These are phyloP conservation scores for Picea mariana DNA, from an alignment of 83 land plant species.

Conservation along the genomic window DNA sequence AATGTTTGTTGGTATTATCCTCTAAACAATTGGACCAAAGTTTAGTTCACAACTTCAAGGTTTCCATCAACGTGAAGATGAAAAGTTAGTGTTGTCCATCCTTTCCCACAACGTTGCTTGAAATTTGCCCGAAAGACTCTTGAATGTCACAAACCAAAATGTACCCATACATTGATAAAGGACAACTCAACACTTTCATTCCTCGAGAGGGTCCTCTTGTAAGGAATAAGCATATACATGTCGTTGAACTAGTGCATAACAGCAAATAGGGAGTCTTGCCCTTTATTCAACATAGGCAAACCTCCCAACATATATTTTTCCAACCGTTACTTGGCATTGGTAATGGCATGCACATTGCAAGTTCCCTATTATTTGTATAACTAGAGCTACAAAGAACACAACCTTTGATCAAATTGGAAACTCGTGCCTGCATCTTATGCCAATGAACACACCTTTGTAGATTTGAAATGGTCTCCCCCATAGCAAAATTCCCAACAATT, in stretches of 20 bases:
- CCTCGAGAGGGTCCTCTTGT: not conserved
- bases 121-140: not conserved
- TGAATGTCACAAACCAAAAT: not conserved
- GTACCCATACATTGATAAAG: not conserved
- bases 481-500: too few species aligned
- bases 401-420: too few species aligned
- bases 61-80: too few species aligned
- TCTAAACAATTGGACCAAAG: too few species aligned
- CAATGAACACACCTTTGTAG: too few species aligned
- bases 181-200: not conserved
- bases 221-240: not conserved
- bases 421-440: too few species aligned
- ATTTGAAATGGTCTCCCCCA: too few species aligned
- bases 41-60: too few species aligned
- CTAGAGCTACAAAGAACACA: not conserved
- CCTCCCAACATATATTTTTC: not conserved
- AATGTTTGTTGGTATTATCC: too few species aligned
- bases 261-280: not conserved
- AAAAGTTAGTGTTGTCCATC: not conserved
- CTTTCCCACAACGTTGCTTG: not conserved
- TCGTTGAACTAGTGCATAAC: not conserved
- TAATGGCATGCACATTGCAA: not conserved
- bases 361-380: not conserved
- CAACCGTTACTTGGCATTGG: not conserved
- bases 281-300: not conserved